Percentiles rank a stretch among this genome's conserved stretches.
Evolutionary conservation across 495 filamentous ascomycete species (phyloP).

Genomic region (Aspergillus sclerotioniger): DNA sequence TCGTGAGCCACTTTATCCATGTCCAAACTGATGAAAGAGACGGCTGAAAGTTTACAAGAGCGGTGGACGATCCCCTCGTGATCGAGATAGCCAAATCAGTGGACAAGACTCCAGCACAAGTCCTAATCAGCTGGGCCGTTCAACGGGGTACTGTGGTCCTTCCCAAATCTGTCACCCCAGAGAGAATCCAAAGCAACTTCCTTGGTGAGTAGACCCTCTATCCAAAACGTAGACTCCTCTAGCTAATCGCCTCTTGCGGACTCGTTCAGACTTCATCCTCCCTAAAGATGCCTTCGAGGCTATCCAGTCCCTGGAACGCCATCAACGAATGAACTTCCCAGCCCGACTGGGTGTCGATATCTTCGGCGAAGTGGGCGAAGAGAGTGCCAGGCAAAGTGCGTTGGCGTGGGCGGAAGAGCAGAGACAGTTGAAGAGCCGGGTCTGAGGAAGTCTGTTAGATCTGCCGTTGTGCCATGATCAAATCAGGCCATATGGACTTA

Average conservation of each 20-base stretch:
- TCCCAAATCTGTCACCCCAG: conserved; percentile 53
- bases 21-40: no score
- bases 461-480: no score
- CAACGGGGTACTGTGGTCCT: conserved; percentile 62
- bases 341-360: conserved; percentile 31
- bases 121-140: conserved; percentile 73
- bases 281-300: conserved; percentile 35
- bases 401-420: conserved; percentile 19
- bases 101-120: conserved; percentile 63
- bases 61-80: conserved; percentile 54
- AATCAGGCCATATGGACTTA: no score
- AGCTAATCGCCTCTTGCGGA: no score
- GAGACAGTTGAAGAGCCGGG: conserved; percentile 9
- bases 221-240: no score
- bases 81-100: conserved; percentile 57
- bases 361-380: conserved; percentile 25
- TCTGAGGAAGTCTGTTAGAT: neutral
- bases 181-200: conserved; percentile 52
- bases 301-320: conserved; percentile 25
- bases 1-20: conserved; percentile 5
- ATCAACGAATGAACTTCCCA: conserved; percentile 35
- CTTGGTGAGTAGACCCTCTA: conserved; percentile 13
- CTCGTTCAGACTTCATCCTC: conserved; percentile 33
- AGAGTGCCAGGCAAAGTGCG: conserved; percentile 16
- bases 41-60: conserved; percentile 15